These are phyloP conservation scores for Jacaranda copaia DNA, from an alignment of 257 asterid genomes.

Conservation along the genomic window DNA sequence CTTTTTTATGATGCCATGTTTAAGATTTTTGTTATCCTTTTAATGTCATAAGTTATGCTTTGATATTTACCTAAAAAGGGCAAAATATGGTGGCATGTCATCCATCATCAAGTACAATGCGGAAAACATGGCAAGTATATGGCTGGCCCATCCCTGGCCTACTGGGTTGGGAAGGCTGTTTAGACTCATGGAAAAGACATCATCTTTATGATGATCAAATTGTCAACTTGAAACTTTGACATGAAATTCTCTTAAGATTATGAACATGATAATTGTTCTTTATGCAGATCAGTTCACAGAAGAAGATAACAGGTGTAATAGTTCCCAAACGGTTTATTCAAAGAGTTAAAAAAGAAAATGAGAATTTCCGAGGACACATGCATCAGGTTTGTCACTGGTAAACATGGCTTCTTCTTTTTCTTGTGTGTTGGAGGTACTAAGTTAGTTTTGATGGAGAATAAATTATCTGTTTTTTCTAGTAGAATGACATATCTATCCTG, in stretches of 20 bases:
- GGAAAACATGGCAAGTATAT: background rate
- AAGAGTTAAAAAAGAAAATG: constrained; percentile 76
- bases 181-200: background rate
- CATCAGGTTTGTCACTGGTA: constrained; percentile 67
- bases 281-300: constrained; percentile 77
- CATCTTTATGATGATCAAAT: background rate
- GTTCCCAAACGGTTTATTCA: constrained; percentile 89
- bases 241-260: background rate
- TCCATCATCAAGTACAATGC: background rate
- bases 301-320: constrained; percentile 86
- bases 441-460: background rate
- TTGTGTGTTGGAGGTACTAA: background rate
- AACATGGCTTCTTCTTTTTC: constrained; percentile 20
- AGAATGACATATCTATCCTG: background rate
- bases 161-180: constrained; percentile 13
- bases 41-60: background rate
- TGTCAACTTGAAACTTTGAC: background rate
- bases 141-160: background rate
- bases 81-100: background rate
- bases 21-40: background rate
- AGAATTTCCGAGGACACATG: constrained; percentile 78
- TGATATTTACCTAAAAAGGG: constrained; percentile 10
- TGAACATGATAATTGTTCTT: constrained; percentile 24
- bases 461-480: background rate
- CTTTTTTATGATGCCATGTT: constrained; percentile 9